Base-by-base conservation (phyloP, 2,329 filamentous ascomycete species). In the Pestalotiopsis fici region DNA sequence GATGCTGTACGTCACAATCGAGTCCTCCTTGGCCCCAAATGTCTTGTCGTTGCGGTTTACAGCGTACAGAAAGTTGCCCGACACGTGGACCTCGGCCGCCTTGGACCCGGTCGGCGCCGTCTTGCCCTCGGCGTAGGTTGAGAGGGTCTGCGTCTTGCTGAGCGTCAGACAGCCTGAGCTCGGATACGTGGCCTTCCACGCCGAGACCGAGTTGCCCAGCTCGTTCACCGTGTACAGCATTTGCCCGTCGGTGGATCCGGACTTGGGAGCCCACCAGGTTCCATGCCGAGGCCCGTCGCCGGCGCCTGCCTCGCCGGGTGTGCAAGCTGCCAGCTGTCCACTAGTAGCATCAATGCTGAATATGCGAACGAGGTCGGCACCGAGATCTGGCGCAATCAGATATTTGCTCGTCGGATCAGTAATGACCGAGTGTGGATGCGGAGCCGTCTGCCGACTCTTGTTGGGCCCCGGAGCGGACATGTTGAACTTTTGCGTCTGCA, bases 251-350 rank as follows among this genome's bases (percentile, higher is more conserved):
- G 73, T 75, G 28, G 73, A 72, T 21, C 71, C 74, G 59, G 64
- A 64, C 21, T 70, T 74, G 21, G 78, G 79, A 15, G 77, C 76
- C 83, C 84, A 87, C 76, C 85, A 89, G 4, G 80, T 77, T 13
- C 80, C 84, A 73, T 89, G 87, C 28, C 86, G 82, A 0, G 86
- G 86, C 0, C 87, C 86, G 50, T 85, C 83, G 5, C 86, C 86
- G 0, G 81, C 73, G 2, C 75, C 78, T 0, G 83, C 78, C 31
- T 76, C 71, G n/a, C 79, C 82, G 1, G 82, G 74, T 3, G 80
- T 73, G 69, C 84, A 86, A 13, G 82, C 78, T 0, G 81, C 82
- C 23, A 88, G 80, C 56, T 75, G 73, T 11, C 86, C 85, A 0
- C 79, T 82, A 2, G 66, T 67, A 23, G 80, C 71, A 69, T 86